Evolutionary conservation across 2,329 filamentous ascomycete genomes (phyloP).

Genomic region (Cyphellophora attinorum): DNA sequence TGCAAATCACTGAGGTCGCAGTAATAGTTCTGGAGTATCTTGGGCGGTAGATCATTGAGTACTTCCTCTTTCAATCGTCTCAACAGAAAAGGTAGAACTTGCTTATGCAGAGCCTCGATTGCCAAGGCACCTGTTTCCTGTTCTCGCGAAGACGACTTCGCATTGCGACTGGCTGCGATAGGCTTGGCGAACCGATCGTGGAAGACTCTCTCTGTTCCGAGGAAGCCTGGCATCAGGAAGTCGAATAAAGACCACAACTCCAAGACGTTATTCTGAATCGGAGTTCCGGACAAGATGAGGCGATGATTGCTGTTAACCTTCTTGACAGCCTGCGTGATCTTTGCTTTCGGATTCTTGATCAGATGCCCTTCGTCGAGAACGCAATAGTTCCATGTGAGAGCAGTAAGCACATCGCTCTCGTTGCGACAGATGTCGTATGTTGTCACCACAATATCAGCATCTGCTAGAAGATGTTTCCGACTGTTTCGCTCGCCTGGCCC

Average conservation of each 20-base stretch:
- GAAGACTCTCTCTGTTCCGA: conserved; percentile 95
- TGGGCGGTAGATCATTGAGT: conserved; percentile 87
- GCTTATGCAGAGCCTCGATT: conserved; percentile 97
- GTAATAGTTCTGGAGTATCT: conserved; percentile 99
- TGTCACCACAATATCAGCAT: conserved; percentile 88
- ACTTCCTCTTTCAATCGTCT: conserved; percentile 97
- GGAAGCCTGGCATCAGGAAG: conserved; percentile 96
- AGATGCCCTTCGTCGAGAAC: conserved; percentile 95
- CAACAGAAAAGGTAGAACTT: conserved; percentile 90
- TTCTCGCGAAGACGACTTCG: conserved; percentile 95
- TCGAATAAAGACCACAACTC: conserved; percentile 98
- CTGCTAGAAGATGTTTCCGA: conserved; percentile 58
- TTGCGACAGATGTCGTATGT: conserved; percentile 98
- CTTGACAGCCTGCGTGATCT: conserved; percentile 90
- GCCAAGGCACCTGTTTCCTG: conserved; percentile 93
- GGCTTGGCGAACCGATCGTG: conserved; percentile 90
- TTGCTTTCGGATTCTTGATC: conserved; percentile 97
- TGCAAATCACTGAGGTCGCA: conserved; percentile 94
- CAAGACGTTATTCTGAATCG: conserved; percentile 94
- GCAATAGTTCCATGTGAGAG: conserved; percentile 92
- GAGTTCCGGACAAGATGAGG: conserved; percentile 90
- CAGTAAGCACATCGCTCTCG: conserved; percentile 73
- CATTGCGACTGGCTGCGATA: conserved; percentile 86
- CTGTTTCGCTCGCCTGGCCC: conserved; percentile 70
- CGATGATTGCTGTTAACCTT: conserved; percentile 82